Evolutionary conservation across 2,329 filamentous ascomycete species (phyloP), one percentile per base, ranked within the genome.

Genomic region (Zymoseptoria ardabiliae): DNA sequence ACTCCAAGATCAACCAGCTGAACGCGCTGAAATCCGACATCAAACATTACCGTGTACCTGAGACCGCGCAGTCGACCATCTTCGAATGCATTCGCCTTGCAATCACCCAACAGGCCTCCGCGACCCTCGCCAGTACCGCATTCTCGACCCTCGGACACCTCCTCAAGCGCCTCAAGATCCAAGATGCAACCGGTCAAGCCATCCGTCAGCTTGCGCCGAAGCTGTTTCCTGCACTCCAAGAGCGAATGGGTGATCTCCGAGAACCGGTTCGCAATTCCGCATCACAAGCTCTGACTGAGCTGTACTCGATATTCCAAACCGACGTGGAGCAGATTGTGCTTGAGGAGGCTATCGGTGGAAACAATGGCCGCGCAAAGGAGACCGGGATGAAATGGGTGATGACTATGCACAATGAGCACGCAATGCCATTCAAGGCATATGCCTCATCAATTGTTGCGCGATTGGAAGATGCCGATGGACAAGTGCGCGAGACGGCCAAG

Each of bases 21-120:
- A 89, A 85, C 61, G 81, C 79, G 69, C 79, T 92, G 75, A 96
- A 96, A 76, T 91, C 89, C 50, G 84, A 86, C 73, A 96, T 96
- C 80, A 96, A 96, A 75, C 91, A 96, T 75, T 88, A 89, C 72
- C 91, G 91, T 77, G 90, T 96, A 52, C 90, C 91, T 61, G 90
- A 95, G 65, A 75, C 76, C 57, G 82, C 82, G 68, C 83, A 95
- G 67, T 76, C 84, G 23, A 80, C 84, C 59, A 84, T 96, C 64
- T 95, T 96, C 75, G 91, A 97, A 62, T 89, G 87, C 64, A 81
- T 95, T 69, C 87, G 88, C 63, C 77, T 85, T 56, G 89, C 90
- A 61, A 88, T 93, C 65, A 78, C 81, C 57, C 89, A 90, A 50
- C 87, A 89, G 68, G 89, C 95, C 69, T 87, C 87, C 50, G 83